Conservation (phyloP, 2,329 filamentous ascomycete genomes). For the Stagonosporopsis chrysanthemi region DNA sequence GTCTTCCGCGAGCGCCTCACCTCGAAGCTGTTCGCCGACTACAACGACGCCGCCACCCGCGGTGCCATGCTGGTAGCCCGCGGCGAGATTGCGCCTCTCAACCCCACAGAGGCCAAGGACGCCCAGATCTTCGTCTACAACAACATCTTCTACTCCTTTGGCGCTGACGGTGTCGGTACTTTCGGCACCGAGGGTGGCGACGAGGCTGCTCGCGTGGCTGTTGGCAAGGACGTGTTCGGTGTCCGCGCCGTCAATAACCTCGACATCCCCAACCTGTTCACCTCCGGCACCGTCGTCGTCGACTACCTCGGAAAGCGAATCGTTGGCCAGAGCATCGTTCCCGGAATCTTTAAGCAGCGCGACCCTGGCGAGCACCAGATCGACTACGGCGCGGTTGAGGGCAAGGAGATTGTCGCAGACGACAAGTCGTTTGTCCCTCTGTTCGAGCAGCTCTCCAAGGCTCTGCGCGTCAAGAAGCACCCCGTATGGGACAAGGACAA, state of each 20-base stretch:
- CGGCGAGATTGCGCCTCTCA: constrained; percentile 90
- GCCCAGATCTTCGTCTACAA: constrained; percentile 99
- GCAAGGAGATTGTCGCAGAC: constrained; percentile 91
- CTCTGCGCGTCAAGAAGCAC: constrained; percentile 91
- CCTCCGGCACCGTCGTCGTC: constrained; percentile 92
- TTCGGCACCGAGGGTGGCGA: constrained; percentile 97
- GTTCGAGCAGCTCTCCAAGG: constrained; percentile 90
- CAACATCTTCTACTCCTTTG: constrained; percentile 99
- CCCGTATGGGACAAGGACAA: constrained; percentile 97
- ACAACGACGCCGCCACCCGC: constrained; percentile 91
- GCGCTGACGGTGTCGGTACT: constrained; percentile 94
- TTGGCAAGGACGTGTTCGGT: constrained; percentile 93
- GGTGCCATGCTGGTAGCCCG: constrained; percentile 91
- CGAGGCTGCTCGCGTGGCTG: constrained; percentile 93
- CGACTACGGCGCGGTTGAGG: constrained; percentile 97
- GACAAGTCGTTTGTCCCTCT: constrained; percentile 84
- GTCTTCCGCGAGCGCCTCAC: constrained; percentile 94
- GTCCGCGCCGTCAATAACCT: constrained; percentile 96
- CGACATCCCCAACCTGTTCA: constrained; percentile 93
- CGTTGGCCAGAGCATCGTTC: constrained; percentile 96
- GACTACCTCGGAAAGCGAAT: constrained; percentile 98
- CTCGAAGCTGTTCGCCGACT: constrained; percentile 96
- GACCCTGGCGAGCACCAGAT: constrained; percentile 98
- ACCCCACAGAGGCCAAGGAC: constrained; percentile 90
- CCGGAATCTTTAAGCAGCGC: constrained; percentile 98